A percentile compares a stretch with the other conserved stretches of the same genome.
Evolutionary conservation across 2,329 filamentous ascomycete genomes (phyloP).

Genomic region (Fusarium napiforme): DNA sequence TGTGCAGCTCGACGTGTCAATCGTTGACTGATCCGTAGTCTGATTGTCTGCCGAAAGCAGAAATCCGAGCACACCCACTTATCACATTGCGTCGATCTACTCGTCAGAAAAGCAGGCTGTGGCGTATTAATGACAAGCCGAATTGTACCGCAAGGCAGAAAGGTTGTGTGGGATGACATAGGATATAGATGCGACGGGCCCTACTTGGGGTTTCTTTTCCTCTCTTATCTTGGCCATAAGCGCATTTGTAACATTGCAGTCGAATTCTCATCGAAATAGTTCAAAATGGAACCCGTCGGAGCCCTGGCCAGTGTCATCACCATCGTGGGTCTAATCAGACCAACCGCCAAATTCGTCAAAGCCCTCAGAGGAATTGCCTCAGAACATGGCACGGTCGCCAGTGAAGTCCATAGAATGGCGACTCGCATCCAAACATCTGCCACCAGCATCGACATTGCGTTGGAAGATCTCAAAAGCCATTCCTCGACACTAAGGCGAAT

Average conservation of each 20-base stretch:
- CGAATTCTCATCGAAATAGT: not conserved
- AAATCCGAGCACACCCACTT: constrained; percentile 1
- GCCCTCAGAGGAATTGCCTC: not conserved
- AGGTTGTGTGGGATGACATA: too few relatives aligned
- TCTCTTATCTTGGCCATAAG: too few relatives aligned
- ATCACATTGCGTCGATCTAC: too few relatives aligned
- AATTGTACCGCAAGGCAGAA: not conserved
- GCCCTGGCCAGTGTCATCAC: not conserved
- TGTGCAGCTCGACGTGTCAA: constrained; percentile 15
- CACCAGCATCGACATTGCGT: not conserved
- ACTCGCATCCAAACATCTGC: not conserved
- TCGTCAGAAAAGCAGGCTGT: not conserved
- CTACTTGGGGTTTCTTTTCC: too few relatives aligned
- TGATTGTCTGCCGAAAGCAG: not conserved
- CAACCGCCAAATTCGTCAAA: not conserved
- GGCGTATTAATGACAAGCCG: not conserved
- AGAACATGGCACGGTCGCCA: not conserved
- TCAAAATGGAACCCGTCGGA: constrained; percentile 2
- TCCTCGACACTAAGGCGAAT: not conserved
- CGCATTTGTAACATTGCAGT: not conserved
- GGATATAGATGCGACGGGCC: too few relatives aligned
- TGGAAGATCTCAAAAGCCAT: not conserved
- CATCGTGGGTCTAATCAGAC: not conserved
- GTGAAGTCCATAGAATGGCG: not conserved
- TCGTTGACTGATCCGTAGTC: not conserved